phyloP scores from a whole-genome alignment of 1,284 basidiomycete species.

The Cerrena zonata region DNA sequence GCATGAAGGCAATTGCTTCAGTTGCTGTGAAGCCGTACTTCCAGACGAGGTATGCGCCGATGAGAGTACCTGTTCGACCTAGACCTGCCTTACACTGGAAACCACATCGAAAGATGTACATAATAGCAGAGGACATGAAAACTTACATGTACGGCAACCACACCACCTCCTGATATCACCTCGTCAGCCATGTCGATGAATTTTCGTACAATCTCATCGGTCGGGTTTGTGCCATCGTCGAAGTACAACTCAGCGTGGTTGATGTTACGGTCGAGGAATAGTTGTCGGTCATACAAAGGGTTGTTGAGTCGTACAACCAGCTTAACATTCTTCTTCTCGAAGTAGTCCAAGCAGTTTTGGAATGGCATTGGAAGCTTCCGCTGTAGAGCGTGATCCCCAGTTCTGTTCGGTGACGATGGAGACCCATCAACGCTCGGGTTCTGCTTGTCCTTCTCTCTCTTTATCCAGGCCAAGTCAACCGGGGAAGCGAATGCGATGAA shows the following conservation, averaged over 20 bases:
- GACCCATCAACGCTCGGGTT: constrained; percentile 28
- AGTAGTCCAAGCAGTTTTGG: constrained; percentile 87
- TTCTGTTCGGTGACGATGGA: constrained; percentile 27
- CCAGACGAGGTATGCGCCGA: constrained; percentile 97
- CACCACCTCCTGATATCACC: constrained; percentile 71
- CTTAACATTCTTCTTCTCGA: constrained; percentile 80
- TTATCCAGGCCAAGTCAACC: constrained; percentile 72
- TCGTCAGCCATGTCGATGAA: constrained; percentile 85
- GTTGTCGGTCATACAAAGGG: constrained; percentile 82
- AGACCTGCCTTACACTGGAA: constrained; percentile 87
- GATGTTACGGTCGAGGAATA: constrained; percentile 84
- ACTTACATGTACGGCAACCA: constrained; percentile 83
- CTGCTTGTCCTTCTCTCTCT: constrained; percentile 59
- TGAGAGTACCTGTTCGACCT: constrained; percentile 88
- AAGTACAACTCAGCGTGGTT: constrained; percentile 92
- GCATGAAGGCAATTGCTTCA: constrained; percentile 98
- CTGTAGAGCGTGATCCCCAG: constrained; percentile 51
- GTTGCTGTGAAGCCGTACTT: constrained; percentile 98
- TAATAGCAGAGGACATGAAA: constrained; percentile 12
- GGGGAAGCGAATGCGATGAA: constrained; percentile 97
- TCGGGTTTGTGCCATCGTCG: constrained; percentile 96
- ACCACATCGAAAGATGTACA: constrained; percentile 17
- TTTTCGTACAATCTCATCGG: constrained; percentile 85
- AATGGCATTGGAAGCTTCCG: constrained; percentile 74
- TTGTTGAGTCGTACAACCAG: constrained; percentile 95